A percentile compares a stretch with the other conserved stretches of the same genome.
Conservation (phyloP, 257 asterid genomes). For the Nicotiana tomentosiformis region DNA sequence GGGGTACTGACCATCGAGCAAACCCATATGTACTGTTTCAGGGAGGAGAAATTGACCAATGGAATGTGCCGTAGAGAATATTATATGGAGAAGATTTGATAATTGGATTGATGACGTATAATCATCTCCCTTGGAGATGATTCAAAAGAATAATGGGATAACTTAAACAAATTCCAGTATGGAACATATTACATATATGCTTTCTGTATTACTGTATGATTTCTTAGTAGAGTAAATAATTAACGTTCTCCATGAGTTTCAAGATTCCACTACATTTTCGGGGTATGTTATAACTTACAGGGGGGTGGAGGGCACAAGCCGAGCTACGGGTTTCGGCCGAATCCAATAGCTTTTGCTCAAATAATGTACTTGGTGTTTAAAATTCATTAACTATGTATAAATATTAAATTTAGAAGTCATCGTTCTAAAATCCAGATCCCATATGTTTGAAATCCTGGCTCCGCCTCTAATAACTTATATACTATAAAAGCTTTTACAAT, state of each 20-base stretch:
- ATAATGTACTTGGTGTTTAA: no score
- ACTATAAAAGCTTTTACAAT: not conserved
- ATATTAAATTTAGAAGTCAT: no score
- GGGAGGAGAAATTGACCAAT: not conserved
- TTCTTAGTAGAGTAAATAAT: not conserved
- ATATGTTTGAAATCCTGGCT: no score
- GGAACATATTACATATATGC: no score
- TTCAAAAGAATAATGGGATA: slow-evolving; percentile 5
- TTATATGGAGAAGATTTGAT: not conserved
- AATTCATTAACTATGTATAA: no score
- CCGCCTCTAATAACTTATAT: no score
- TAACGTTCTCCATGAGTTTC: not conserved
- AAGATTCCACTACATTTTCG: not conserved
- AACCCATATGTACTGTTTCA: not conserved
- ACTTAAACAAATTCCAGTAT: not conserved
- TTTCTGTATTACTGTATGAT: not conserved
- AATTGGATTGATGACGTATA: not conserved
- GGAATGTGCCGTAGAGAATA: not conserved
- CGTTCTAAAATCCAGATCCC: no score
- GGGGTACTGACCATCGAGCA: no score
- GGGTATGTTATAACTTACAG: no score
- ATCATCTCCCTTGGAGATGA: not conserved
- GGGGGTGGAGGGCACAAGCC: no score
- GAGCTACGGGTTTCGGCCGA: no score
- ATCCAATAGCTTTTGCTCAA: no score